Evolutionary conservation across 2,329 filamentous ascomycete species (phyloP), one percentile per base, ranked within the genome.

Genomic region (Shiraia bambusicola): DNA sequence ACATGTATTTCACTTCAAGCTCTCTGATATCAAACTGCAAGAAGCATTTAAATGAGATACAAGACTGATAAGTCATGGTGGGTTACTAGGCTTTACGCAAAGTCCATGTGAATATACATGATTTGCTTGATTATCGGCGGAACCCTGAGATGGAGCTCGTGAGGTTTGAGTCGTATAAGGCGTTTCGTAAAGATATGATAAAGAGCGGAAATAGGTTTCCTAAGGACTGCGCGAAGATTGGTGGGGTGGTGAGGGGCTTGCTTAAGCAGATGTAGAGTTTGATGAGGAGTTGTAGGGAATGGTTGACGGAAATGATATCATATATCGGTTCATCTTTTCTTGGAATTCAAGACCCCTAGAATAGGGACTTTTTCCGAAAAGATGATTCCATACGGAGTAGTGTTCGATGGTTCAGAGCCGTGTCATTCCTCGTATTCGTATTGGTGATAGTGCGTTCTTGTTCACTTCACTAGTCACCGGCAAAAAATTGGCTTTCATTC

Each of bases 81-180:
- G 9, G 6, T 2, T 6, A 4, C n/a, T 38, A 63, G 56, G 45
- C 45, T 6, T 37, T 62, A 6, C 47, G 52, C 11, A 24, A 41
- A 7, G 31, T 61, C 25, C 49, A 50, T n/a, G 47, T 61, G 40
- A 65, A 63, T 19, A 40, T 65, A 7, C 49, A 47, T 33, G 47
- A 56, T 30, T 33, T 63, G 3, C 48, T 63, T 15, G 52, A 62
- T 19, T 47, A 61, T 27, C 45, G 54, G 7, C 58, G 56, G 8
- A 56, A 60, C 19, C 52, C 50, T 6, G 32, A 46, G 5, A 25
- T 42, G 13, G 25, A 38, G 7, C 34, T 54, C 6, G 28, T 50
- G 4, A 45, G 40, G 4, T 60, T 54, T 24, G 28, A 45, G 33
- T 52, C 55, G 10, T 45, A 48, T 9, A 37, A 28, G 2, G 45